Conservation (phyloP, 306 rosid species). For the Prunus mongolica region DNA sequence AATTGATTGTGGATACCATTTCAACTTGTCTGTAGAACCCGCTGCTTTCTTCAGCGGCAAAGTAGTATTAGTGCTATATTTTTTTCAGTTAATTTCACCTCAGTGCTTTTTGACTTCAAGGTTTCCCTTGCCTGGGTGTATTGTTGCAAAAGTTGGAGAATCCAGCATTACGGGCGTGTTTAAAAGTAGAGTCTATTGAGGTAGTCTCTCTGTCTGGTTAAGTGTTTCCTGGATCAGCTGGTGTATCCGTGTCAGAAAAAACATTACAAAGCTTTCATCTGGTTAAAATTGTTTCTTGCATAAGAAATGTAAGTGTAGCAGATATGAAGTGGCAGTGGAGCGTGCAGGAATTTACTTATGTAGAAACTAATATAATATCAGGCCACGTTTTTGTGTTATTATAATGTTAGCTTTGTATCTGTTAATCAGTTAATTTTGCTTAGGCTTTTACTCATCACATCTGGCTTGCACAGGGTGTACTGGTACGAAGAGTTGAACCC, state of each 20-base stretch:
- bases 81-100: background rate
- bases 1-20: background rate
- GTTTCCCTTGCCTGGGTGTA: slow-evolving; percentile 94
- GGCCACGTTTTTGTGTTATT: background rate
- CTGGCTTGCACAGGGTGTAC: slow-evolving; percentile 66
- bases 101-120: slow-evolving; percentile 33
- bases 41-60: background rate
- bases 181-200: slow-evolving; percentile 82
- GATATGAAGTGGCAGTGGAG: background rate
- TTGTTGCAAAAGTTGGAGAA: slow-evolving; percentile 96
- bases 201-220: slow-evolving; percentile 36
- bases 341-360: background rate
- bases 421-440: slow-evolving; percentile 5
- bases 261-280: background rate
- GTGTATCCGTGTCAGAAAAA: background rate
- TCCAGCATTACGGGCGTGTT: slow-evolving; percentile 79
- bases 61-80: background rate
- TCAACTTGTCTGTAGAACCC: background rate
- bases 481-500: slow-evolving; percentile 92
- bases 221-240: slow-evolving; percentile 4
- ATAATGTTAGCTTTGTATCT: background rate
- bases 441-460: slow-evolving; percentile 12
- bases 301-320: background rate
- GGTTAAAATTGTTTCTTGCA: background rate
- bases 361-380: background rate